Evolutionary conservation across 2,329 filamentous ascomycete species (phyloP), one percentile per base, ranked within the genome.

Genomic region (Aspergillus ibericus): DNA sequence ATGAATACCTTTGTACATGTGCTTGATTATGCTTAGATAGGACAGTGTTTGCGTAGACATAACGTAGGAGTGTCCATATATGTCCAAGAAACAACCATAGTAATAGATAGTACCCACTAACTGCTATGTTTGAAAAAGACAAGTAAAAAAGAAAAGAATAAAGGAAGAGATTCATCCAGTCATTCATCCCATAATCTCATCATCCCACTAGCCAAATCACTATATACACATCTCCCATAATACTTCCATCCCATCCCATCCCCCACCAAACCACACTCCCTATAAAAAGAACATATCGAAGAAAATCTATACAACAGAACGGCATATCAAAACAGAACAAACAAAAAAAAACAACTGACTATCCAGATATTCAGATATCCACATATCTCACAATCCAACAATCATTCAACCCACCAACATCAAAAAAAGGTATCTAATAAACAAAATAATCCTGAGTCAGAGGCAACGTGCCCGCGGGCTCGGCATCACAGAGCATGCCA

Each of bases 401-500:
- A 10, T 32, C 29, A 32, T 32, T 32, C 29, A 47, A 47, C 6
- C 20, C 15, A 15, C 22, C 22, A 3, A 8, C 20, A 22, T 18
- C 22, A 25, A 12, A 5, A 16, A 3, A 27, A 27, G 32, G 12
- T 52, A 52, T n/a, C 25, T 62, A 68, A 40, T 63, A 68, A 57
- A 68, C 56, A 48, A 59, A 68, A 22, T 63, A 68, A 46, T 63
- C 80, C 79, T 96, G 92, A 59, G 89, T 87, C 71, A 96, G 79
- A 6, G 92, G 92, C 75, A 97, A 74, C 53, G 71, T 81, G 25
- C 81, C 81, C 20, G 89, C 85, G 4, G 92, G 90, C 75, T 89
- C 90, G 0, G 91, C 91, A 42, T 80, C 83, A 71, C 90, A 93
- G 35, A 87, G 79, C 74, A 84, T 76, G 0, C 91, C 92, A 76